Evolutionary conservation across 345 rosid species (phyloP).

Genomic region (Eucalyptus coolabah): DNA sequence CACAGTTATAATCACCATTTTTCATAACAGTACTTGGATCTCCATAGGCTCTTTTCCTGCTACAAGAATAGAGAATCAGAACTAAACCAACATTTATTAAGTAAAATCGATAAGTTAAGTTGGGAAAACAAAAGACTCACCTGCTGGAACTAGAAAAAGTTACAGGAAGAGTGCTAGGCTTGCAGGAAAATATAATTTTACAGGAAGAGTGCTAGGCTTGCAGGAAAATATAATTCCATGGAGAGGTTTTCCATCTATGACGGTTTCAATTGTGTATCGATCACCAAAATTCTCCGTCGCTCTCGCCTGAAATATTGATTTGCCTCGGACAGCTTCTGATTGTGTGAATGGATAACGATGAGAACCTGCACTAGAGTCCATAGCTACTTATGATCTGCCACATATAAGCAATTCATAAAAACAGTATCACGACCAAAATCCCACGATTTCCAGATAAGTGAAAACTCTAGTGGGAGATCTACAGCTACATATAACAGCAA

Average conservation of each 20-base stretch:
- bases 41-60: slow-evolving; percentile 34
- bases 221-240: slow-evolving; percentile 66
- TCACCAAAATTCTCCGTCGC: slow-evolving; percentile 6
- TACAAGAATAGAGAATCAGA: background rate
- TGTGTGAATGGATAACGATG: slow-evolving; percentile 20
- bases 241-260: slow-evolving; percentile 70
- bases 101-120: background rate
- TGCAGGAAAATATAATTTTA: slow-evolving; percentile 40
- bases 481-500: background rate
- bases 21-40: slow-evolving; percentile 12
- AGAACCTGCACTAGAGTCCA: slow-evolving; percentile 24
- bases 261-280: slow-evolving; percentile 72
- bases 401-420: background rate
- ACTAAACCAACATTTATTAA: background rate
- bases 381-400: background rate
- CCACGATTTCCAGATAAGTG: background rate
- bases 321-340: slow-evolving; percentile 32
- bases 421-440: background rate
- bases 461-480: background rate
- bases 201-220: slow-evolving; percentile 32
- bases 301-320: background rate
- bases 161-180: background rate
- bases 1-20: slow-evolving; percentile 28
- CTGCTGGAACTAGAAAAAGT: slow-evolving; percentile 17
- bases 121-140: slow-evolving; percentile 7